Percentiles rank a stretch among this genome's conserved stretches.
Evolutionary conservation across 1,284 basidiomycete species (phyloP).

Genomic region (Erythrobasidium hasegawianum): DNA sequence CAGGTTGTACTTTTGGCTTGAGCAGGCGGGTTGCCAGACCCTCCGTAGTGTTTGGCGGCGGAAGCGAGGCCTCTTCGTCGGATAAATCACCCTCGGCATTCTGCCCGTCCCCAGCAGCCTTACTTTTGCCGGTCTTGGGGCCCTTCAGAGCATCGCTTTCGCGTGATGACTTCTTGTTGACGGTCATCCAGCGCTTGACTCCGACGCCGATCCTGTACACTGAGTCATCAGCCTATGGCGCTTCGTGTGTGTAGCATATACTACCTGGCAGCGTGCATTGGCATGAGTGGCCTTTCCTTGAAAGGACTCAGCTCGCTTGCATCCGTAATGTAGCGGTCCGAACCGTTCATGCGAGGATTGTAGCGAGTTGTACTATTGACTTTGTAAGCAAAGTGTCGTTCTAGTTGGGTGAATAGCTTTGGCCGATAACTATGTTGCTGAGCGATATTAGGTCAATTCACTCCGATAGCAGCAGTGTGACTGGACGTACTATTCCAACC

Average conservation of each 20-base stretch:
- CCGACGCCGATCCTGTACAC: conserved; percentile 1
- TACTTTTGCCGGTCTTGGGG: conserved; percentile 59
- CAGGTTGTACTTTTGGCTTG: conserved; percentile 61
- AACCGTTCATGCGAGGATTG: conserved; percentile 55
- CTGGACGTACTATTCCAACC: conserved; percentile 64
- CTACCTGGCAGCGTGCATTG: conserved; percentile 37
- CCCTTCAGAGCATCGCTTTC: not conserved
- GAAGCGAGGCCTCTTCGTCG: conserved; percentile 42
- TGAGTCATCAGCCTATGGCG: not conserved
- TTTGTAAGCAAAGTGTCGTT: conserved; percentile 77
- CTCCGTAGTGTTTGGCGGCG: conserved; percentile 59
- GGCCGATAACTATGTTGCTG: conserved; percentile 62
- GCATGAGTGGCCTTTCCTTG: conserved; percentile 48
- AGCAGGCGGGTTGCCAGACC: conserved; percentile 62
- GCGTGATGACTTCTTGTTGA: conserved; percentile 66
- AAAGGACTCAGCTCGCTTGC: conserved; percentile 39
- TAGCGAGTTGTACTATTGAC: conserved; percentile 70
- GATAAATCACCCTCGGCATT: not conserved
- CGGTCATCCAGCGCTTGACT: conserved; percentile 43
- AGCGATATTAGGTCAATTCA: too few species aligned
- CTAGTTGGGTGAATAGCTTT: conserved; percentile 70
- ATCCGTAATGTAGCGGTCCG: conserved; percentile 11
- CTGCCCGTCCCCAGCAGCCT: conserved; percentile 43
- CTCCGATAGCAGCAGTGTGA: not conserved
- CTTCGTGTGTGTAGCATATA: not conserved